These are phyloP conservation scores for Wickerhamomyces sp. DNA, from an alignment of 1,139 yeast genomes.

Conservation along the genomic window DNA sequence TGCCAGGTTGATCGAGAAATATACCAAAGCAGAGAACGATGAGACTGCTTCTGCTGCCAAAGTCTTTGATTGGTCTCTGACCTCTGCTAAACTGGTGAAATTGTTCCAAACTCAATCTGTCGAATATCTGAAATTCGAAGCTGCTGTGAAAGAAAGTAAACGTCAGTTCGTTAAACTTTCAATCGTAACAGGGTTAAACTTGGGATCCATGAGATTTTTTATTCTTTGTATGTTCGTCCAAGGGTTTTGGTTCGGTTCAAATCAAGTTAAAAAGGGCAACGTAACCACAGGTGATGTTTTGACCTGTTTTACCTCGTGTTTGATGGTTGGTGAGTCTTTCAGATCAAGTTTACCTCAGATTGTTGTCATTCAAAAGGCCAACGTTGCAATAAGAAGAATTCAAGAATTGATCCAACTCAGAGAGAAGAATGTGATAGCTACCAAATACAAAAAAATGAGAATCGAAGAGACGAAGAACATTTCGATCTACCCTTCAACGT, in stretches of 20 bases:
- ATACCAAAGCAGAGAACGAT: conserved; percentile 53
- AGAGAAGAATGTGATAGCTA: conserved; percentile 11
- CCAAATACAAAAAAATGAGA: conserved; percentile 11
- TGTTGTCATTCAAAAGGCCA: conserved; percentile 56
- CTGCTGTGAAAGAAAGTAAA: conserved; percentile 39
- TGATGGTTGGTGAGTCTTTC: conserved; percentile 60
- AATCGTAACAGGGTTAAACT: conserved; percentile 49
- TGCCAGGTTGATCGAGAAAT: conserved; percentile 45
- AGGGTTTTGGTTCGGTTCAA: conserved; percentile 86
- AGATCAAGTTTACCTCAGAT: conserved; percentile 47
- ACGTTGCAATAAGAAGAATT: conserved; percentile 48
- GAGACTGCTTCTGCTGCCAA: conserved; percentile 53
- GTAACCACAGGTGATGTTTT: conserved; percentile 58
- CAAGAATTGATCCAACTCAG: conserved; percentile 16
- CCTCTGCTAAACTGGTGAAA: conserved; percentile 55
- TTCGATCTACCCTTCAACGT: conserved; percentile 27
- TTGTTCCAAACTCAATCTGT: conserved; percentile 49
- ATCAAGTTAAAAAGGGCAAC: conserved; percentile 48
- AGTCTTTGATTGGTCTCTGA: conserved; percentile 64
- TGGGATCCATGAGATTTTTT: conserved; percentile 51
- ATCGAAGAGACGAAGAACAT: conserved; percentile 14
- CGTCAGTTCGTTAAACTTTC: conserved; percentile 42
- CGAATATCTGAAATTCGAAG: conserved; percentile 45
- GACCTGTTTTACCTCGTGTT: conserved; percentile 79
- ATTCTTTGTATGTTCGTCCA: conserved; percentile 77